These are phyloP conservation scores for Plasmodium relictum DNA, from an alignment of 169 alveolate genomes.

Conservation along the genomic window DNA sequence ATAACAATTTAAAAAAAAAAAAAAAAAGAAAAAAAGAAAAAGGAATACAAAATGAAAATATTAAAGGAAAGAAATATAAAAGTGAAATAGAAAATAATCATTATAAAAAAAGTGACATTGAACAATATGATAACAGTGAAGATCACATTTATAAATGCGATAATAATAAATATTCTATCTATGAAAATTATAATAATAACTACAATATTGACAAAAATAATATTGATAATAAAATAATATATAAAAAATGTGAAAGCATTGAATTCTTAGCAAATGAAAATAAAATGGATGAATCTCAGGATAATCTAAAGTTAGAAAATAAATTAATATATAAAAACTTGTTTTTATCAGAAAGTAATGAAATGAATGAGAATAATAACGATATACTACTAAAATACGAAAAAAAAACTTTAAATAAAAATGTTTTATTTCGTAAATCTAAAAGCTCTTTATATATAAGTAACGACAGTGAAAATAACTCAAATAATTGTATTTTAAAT, in stretches of 20 bases:
- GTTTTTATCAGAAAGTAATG: constrained; percentile 1
- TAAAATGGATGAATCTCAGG: not conserved
- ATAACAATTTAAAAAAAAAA: no score
- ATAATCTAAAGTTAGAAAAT: not conserved
- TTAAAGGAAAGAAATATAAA: not conserved
- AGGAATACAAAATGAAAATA: not conserved
- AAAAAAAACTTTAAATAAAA: not conserved
- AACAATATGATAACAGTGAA: not conserved
- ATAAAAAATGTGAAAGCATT: not conserved
- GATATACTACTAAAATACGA: not conserved
- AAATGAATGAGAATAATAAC: not conserved
- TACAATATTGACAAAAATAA: not conserved
- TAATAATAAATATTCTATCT: not conserved
- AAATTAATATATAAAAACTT: constrained; percentile 2
- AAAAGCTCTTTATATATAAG: constrained; percentile 1
- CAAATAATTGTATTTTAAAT: not conserved
- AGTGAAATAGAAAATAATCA: not conserved
- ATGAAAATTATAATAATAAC: not conserved
- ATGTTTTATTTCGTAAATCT: not conserved
- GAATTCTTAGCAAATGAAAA: not conserved
- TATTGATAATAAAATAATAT: not conserved
- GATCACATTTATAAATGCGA: not conserved
- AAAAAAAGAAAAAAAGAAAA: not conserved
- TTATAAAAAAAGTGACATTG: not conserved
- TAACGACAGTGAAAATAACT: not conserved